Conservation (phyloP, 257 asterid genomes). For the Nicotiana attenuata region DNA sequence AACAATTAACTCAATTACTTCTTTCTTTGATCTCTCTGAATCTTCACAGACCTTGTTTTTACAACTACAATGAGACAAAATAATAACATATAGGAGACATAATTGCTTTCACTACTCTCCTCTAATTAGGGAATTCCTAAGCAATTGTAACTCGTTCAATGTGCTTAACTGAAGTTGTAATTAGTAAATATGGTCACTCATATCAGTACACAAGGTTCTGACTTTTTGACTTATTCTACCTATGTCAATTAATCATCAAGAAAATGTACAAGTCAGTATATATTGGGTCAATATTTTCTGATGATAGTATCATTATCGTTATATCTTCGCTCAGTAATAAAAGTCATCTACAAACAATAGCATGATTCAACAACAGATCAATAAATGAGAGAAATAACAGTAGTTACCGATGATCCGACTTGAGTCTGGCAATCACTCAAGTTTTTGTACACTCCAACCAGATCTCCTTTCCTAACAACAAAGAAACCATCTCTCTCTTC, state of each 20-base stretch:
- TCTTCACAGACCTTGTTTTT: neutral
- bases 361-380: neutral
- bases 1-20: neutral
- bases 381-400: constrained; percentile 9
- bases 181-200: neutral
- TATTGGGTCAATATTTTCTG: neutral
- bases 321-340: neutral
- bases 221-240: neutral
- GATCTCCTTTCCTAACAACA: constrained; percentile 92
- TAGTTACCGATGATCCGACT: constrained; percentile 93
- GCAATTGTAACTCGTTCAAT: neutral
- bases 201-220: neutral
- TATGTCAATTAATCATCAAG: neutral
- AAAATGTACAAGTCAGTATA: neutral
- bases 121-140: neutral
- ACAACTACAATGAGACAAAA: neutral
- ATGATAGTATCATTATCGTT: neutral
- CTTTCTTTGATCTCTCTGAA: neutral
- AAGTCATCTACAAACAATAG: constrained; percentile 4
- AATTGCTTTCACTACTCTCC: neutral
- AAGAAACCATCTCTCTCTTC: constrained; percentile 88
- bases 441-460: constrained; percentile 85
- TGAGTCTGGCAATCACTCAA: constrained; percentile 94
- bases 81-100: neutral
- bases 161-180: neutral